Percentiles rank a stretch among this genome's conserved stretches.
phyloP scores from a whole-genome alignment of 169 alveolate species.

The Miamiensis avidus region DNA sequence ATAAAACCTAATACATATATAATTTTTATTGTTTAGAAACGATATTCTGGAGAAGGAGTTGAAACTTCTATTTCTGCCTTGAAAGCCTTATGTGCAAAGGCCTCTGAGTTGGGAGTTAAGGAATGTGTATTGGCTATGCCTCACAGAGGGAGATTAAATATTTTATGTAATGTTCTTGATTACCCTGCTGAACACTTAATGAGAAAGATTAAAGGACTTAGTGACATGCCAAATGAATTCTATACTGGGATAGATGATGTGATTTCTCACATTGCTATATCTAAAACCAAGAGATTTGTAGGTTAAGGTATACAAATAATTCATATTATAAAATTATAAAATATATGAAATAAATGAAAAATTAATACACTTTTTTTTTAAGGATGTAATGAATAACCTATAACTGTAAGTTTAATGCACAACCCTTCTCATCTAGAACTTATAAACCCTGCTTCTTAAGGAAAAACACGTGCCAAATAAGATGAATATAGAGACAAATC shows the following conservation, averaged over 20 bases:
- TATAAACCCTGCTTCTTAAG: conserved; percentile 93
- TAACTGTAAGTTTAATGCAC: conserved; percentile 51
- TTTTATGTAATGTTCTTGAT: conserved; percentile 88
- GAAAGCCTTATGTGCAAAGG: conserved; percentile 59
- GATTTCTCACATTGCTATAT: conserved; percentile 66
- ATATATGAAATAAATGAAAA: conserved; percentile 42
- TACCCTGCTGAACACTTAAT: conserved; percentile 90
- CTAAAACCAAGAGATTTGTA: conserved; percentile 38
- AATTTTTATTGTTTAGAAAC: conserved; percentile 27
- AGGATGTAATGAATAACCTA: conserved; percentile 65
- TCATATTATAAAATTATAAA: conserved; percentile 41
- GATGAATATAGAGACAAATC: conserved; percentile 38
- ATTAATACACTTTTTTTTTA: conserved; percentile 41
- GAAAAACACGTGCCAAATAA: conserved; percentile 93
- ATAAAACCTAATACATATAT: neutral
- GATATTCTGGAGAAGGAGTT: conserved; percentile 83
- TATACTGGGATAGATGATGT: conserved; percentile 56
- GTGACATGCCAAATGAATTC: conserved; percentile 61
- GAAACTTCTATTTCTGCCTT: conserved; percentile 59
- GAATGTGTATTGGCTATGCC: conserved; percentile 93
- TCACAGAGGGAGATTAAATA: conserved; percentile 95
- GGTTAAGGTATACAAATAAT: conserved; percentile 45
- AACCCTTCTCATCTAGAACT: conserved; percentile 96
- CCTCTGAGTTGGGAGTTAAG: conserved; percentile 54
- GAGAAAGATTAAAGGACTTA: conserved; percentile 66